Percentiles rank a stretch among this genome's conserved stretches.
Conservation (phyloP, 306 rosid species). For the Datisca glomerata region DNA sequence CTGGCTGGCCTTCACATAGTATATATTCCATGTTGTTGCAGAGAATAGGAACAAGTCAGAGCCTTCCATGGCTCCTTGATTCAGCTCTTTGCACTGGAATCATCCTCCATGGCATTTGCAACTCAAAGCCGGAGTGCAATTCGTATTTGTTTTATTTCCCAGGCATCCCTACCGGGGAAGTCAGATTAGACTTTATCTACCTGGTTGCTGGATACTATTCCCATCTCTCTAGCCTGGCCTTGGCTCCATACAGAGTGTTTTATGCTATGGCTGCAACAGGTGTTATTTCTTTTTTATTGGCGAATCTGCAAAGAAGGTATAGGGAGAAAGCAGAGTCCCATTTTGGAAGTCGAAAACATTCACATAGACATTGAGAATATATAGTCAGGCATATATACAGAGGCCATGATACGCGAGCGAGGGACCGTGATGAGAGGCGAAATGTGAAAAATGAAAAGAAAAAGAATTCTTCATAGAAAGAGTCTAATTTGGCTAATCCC, state of each 20-base stretch:
- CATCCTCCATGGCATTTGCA: slow-evolving; percentile 79
- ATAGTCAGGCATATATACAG: no score
- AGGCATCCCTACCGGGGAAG: slow-evolving; percentile 30
- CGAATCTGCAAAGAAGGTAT: slow-evolving; percentile 31
- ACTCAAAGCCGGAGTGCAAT: slow-evolving; percentile 57
- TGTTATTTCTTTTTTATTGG: slow-evolving; percentile 41
- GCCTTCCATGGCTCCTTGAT: slow-evolving; percentile 80
- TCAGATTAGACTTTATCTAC: slow-evolving; percentile 46
- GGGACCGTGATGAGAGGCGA: no score
- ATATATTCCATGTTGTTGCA: slow-evolving; percentile 22
- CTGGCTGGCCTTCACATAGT: slow-evolving; percentile 11
- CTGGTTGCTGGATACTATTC: slow-evolving; percentile 68
- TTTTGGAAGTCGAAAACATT: slow-evolving; percentile 52
- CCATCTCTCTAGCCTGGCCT: slow-evolving; percentile 54
- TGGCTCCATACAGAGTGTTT: slow-evolving; percentile 62
- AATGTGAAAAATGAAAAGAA: no score
- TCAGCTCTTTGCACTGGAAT: slow-evolving; percentile 61
- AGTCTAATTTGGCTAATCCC: no score
- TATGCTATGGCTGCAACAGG: slow-evolving; percentile 67
- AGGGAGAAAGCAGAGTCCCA: slow-evolving; percentile 40
- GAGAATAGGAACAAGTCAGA: slow-evolving; percentile 70
- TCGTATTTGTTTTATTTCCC: slow-evolving; percentile 39
- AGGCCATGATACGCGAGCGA: no score
- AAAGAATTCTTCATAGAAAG: no score
- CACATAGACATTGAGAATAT: slow-evolving; percentile 55